phyloP scores from a whole-genome alignment of 176 grass and related monocot species.

The Juncus inflexus region DNA sequence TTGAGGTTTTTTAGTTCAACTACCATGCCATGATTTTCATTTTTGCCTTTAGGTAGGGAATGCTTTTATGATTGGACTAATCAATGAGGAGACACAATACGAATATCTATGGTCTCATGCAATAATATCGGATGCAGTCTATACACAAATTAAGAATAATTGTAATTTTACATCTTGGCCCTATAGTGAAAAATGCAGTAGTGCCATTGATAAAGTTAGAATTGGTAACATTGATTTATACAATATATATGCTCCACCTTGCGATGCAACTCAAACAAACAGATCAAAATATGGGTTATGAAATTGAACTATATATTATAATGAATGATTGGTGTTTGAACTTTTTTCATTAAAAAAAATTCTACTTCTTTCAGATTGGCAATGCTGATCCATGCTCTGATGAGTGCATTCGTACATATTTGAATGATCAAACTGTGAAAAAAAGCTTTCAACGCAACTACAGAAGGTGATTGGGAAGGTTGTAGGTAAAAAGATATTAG shows the following conservation, averaged over 20 bases:
- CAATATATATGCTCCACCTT: slow-evolving; percentile 45
- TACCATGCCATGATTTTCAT: background rate
- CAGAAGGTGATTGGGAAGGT: slow-evolving; percentile 21
- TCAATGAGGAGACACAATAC: background rate
- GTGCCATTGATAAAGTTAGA: background rate
- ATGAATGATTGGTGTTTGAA: background rate
- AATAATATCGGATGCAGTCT: slow-evolving; percentile 32
- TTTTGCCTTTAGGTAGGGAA: slow-evolving; percentile 37
- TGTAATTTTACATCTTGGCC: slow-evolving; percentile 17
- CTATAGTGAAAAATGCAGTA: background rate
- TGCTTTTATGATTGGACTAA: slow-evolving; percentile 19
- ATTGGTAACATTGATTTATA: background rate
- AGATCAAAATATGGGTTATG: background rate
- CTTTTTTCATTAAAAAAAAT: too few species aligned
- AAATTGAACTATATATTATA: background rate
- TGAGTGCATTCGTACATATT: slow-evolving; percentile 16
- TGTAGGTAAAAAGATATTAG: slow-evolving; percentile 28
- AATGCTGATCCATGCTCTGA: slow-evolving; percentile 35
- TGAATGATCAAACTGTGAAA: slow-evolving; percentile 48
- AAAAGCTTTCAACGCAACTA: slow-evolving; percentile 34
- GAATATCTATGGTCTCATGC: slow-evolving; percentile 44
- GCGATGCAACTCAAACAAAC: background rate
- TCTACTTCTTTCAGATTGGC: slow-evolving; percentile 23
- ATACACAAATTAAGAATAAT: slow-evolving; percentile 31
- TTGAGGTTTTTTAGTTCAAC: background rate